Conservation (phyloP, 768 basidiomycete species). For the Roridomyces roridus region DNA sequence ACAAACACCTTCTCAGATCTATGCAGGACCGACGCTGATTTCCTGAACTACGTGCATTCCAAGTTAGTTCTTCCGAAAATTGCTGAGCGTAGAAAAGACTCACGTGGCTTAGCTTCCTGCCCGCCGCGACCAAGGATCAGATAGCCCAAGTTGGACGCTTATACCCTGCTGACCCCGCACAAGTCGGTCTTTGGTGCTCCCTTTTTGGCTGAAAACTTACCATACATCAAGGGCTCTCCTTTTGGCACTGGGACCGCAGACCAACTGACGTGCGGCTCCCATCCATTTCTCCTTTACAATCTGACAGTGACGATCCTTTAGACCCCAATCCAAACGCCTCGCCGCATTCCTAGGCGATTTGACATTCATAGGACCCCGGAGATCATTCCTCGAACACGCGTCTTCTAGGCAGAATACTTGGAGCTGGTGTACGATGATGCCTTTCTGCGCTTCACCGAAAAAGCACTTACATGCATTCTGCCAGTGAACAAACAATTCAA, state of each 20-base stretch:
- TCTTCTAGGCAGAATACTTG: slow-evolving; percentile 13
- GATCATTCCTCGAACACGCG: slow-evolving; percentile 12
- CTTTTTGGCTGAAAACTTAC: too few species aligned
- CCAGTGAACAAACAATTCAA: slow-evolving; percentile 19
- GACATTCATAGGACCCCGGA: slow-evolving; percentile 1
- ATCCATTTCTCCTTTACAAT: background rate
- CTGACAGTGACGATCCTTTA: background rate
- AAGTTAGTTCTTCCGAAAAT: background rate
- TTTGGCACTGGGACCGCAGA: slow-evolving; percentile 15
- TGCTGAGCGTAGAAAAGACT: background rate
- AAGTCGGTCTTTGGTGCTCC: background rate
- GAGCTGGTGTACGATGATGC: slow-evolving; percentile 15
- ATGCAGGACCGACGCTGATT: slow-evolving; percentile 24
- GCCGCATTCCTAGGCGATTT: slow-evolving; percentile 20
- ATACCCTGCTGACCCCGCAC: slow-evolving; percentile 15
- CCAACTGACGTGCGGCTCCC: slow-evolving; percentile 5
- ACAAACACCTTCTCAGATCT: too few species aligned
- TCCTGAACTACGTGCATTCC: slow-evolving; percentile 5
- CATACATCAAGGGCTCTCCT: slow-evolving; percentile 5
- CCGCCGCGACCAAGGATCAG: background rate
- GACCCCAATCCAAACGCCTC: slow-evolving; percentile 20
- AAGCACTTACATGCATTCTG: background rate
- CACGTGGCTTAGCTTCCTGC: slow-evolving; percentile 1
- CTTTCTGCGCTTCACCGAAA: background rate
- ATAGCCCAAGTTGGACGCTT: slow-evolving; percentile 4